phyloP scores from a whole-genome alignment of 1,139 yeast genomes.

The Nakaseomyces kungkrabaensis region DNA sequence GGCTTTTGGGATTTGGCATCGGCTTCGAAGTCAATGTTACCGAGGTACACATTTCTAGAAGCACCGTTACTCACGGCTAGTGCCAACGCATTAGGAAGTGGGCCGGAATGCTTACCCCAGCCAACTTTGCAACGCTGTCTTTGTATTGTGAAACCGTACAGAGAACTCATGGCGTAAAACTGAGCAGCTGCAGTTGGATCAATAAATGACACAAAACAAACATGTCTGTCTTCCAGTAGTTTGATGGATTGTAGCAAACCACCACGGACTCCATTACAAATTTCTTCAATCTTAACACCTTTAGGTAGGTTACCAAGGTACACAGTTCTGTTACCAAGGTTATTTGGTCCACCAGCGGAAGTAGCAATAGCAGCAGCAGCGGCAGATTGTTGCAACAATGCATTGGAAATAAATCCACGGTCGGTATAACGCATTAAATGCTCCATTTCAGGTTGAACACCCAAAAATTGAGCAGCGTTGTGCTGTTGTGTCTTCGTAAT shows the following conservation, averaged over 20 bases:
- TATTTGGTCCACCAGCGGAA: slow-evolving; percentile 69
- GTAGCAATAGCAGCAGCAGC: slow-evolving; percentile 76
- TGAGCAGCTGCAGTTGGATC: slow-evolving; percentile 92
- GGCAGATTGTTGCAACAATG: slow-evolving; percentile 56
- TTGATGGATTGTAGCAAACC: slow-evolving; percentile 70
- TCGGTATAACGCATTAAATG: slow-evolving; percentile 76
- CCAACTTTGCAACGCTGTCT: slow-evolving; percentile 78
- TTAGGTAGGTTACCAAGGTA: slow-evolving; percentile 82
- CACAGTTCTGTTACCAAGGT: slow-evolving; percentile 84
- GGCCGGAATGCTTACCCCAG: slow-evolving; percentile 95
- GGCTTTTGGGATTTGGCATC: slow-evolving; percentile 19
- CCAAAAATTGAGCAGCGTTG: slow-evolving; percentile 91
- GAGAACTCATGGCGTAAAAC: slow-evolving; percentile 78
- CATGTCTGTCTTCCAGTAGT: slow-evolving; percentile 77
- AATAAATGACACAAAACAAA: slow-evolving; percentile 85
- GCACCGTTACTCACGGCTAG: slow-evolving; percentile 93
- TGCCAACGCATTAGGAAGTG: slow-evolving; percentile 69
- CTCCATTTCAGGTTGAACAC: slow-evolving; percentile 75
- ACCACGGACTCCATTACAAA: slow-evolving; percentile 89
- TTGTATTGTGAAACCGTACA: slow-evolving; percentile 74
- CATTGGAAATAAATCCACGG: slow-evolving; percentile 30
- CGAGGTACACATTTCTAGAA: slow-evolving; percentile 81
- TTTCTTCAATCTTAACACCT: slow-evolving; percentile 79
- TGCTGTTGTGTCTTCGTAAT: slow-evolving; percentile 94
- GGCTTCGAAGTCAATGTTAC: slow-evolving; percentile 42